Base-by-base conservation (phyloP, 164 flowering plant genomes). In the Vitis cinerea region DNA sequence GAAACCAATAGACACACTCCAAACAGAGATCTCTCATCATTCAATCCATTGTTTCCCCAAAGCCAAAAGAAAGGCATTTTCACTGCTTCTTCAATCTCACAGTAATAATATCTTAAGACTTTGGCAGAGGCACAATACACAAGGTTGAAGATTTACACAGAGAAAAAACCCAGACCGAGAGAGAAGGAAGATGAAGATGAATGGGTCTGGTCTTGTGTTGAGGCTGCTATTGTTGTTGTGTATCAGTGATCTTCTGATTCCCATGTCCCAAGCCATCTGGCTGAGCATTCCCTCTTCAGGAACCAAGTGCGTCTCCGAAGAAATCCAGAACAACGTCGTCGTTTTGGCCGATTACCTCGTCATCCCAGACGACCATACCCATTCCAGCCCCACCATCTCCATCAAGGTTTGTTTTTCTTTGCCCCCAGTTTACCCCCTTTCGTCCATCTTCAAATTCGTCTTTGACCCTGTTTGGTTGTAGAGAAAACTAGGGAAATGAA, bases 341-440 rank as follows among this genome's bases (percentile, higher is more conserved):
- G 91, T 87, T 75, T 75, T 87, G 82, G 86, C 83, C n/a, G 87
- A 88, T 75, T 88, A 84, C 70, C 79, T 83, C 37, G 88, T 83
- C 68, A 71, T 88, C 48, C 57, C 85, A 55, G 86, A 81, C 16
- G 84, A 80, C 74, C 79, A 71, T 31, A n/a, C 78, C 48, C 70
- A 72, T 23, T 70, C 64, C 49, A 16, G 63, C 44, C 87, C 91
- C 63, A 71, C 82, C 52, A 74, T 87, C 65, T 77, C 91, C 58
- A 69, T 72, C 73, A 87, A 85, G 91, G 91, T 84, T 9, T 13
- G 4, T 2, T 15, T 50, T 27, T 17, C 23, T 6, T 4, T 10
- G 15, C 16, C 47, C 51, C 52, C 44, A 3, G 8, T 74, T 58
- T 16, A 14, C 65, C 66, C 66, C 49, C 63, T 11, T n/a, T 10